A percentile compares a stretch with the other conserved stretches of the same genome.
These are phyloP conservation scores for Hortiboletus flavorubellus DNA, from an alignment of 768 basidiomycete genomes.

Conservation along the genomic window DNA sequence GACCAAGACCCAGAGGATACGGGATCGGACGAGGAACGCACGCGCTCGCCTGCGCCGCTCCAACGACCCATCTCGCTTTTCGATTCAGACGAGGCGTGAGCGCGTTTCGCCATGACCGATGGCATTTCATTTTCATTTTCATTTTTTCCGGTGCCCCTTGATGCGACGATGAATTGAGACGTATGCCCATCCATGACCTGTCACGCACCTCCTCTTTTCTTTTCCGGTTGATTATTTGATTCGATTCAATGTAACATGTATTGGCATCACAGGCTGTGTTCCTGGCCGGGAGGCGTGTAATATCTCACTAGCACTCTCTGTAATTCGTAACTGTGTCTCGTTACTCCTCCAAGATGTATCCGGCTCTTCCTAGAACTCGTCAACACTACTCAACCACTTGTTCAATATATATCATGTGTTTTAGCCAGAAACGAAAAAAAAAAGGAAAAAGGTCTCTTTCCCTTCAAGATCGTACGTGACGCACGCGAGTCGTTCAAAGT, in stretches of 20 bases:
- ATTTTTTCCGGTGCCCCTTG: neutral
- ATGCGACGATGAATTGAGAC: neutral
- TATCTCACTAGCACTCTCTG: neutral
- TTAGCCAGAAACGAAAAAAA: neutral
- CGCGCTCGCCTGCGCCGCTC: conserved; percentile 28
- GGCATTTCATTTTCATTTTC: neutral
- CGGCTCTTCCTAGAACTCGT: neutral
- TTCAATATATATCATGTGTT: neutral
- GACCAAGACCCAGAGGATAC: conserved; percentile 5
- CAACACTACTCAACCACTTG: neutral
- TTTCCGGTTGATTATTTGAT: neutral
- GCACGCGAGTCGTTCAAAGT: neutral
- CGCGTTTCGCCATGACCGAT: neutral
- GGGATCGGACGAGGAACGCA: conserved; percentile 8
- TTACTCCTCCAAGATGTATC: too few species aligned
- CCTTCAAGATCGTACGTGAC: neutral
- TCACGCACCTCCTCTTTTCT: neutral
- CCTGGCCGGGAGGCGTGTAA: neutral
- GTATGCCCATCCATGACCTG: neutral
- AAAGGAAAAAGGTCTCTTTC: neutral
- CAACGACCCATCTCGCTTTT: conserved; percentile 32
- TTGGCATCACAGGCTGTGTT: neutral
- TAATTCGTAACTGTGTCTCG: neutral
- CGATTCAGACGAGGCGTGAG: conserved; percentile 23
- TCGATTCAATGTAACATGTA: neutral